Percentiles rank a stretch among this genome's conserved stretches.
These are phyloP conservation scores for Phytophthora crassamura DNA, from an alignment of 352 stramenopile species.

Conservation along the genomic window DNA sequence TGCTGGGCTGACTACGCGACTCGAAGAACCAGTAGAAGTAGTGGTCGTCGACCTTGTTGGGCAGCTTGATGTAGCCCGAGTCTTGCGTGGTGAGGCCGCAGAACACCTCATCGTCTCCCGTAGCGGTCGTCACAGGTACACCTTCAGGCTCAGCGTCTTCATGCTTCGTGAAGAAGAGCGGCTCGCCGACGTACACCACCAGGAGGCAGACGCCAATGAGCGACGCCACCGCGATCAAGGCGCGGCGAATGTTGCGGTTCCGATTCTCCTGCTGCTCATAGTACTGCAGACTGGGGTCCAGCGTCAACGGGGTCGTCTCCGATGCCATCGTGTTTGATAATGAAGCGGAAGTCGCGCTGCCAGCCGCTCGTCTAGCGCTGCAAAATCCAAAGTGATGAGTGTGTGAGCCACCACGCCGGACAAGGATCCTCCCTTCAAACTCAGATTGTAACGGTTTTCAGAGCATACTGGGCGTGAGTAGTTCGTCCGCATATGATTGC, in stretches of 20 bases:
- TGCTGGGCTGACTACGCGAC: conserved; percentile 50
- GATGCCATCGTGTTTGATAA: conserved; percentile 20
- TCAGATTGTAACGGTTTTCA: conserved; percentile 27
- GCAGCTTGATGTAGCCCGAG: conserved; percentile 63
- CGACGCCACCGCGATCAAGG: conserved; percentile 20
- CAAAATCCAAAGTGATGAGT: conserved; percentile 29
- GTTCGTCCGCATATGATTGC: conserved; percentile 13
- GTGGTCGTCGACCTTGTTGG: conserved; percentile 72
- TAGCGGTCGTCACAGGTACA: conserved; percentile 9
- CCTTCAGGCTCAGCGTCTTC: conserved; percentile 11
- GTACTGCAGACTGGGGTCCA: conserved; percentile 22
- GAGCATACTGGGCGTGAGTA: conserved; percentile 11
- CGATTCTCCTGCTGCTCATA: conserved; percentile 30
- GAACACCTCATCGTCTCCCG: conserved; percentile 37
- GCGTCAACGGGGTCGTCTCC: conserved; percentile 34
- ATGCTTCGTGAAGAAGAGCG: conserved; percentile 11
- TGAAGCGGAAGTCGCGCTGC: neutral
- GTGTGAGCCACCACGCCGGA: conserved; percentile 11
- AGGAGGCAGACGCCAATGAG: conserved; percentile 28
- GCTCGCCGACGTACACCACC: conserved; percentile 28
- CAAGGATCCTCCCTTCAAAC: conserved; percentile 8
- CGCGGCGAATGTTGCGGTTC: conserved; percentile 31
- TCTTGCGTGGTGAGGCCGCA: conserved; percentile 65
- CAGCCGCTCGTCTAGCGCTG: conserved; percentile 1
- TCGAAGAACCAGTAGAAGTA: conserved; percentile 87